phyloP scores from a whole-genome alignment of 768 basidiomycete species.

The Cyclocybe cylindracea region DNA sequence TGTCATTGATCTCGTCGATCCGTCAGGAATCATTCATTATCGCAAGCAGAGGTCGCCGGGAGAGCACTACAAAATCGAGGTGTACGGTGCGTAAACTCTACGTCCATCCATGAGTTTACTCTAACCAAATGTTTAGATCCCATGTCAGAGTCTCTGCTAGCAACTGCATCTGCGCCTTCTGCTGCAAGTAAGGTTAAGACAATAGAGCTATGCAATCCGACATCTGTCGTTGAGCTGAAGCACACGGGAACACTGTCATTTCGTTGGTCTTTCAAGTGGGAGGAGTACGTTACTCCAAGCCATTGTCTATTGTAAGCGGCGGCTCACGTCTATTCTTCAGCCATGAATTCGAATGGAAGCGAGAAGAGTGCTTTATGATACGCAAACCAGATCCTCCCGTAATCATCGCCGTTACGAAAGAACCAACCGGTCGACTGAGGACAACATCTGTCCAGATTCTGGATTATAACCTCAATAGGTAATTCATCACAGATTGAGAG shows the following conservation, averaged over 20 bases:
- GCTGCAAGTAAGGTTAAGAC: conserved; percentile 73
- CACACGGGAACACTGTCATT: conserved; percentile 74
- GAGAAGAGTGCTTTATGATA: conserved; percentile 80
- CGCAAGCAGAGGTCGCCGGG: conserved; percentile 64
- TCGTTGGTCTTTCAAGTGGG: conserved; percentile 81
- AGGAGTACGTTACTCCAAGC: conserved; percentile 58
- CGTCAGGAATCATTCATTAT: conserved; percentile 65
- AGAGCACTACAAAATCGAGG: conserved; percentile 59
- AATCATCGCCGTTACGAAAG: conserved; percentile 80
- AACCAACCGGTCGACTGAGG: conserved; percentile 64
- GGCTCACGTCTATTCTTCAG: conserved; percentile 35
- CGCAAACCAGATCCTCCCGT: conserved; percentile 89
- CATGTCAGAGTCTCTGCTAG: conserved; percentile 68
- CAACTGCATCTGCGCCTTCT: conserved; percentile 63
- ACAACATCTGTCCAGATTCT: conserved; percentile 72
- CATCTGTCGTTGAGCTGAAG: conserved; percentile 67
- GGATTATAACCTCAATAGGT: conserved; percentile 86
- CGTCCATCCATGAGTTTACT: not conserved
- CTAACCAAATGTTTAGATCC: conserved; percentile 52
- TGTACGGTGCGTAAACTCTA: conserved; percentile 55
- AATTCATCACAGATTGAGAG: conserved; percentile 9
- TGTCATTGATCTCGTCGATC: conserved; percentile 72
- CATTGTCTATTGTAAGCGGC: not conserved
- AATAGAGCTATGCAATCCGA: conserved; percentile 76
- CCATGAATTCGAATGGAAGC: conserved; percentile 85